These are phyloP conservation scores for Sphaerostilbella broomeana DNA, from an alignment of 2,329 filamentous ascomycete genomes.

Conservation along the genomic window DNA sequence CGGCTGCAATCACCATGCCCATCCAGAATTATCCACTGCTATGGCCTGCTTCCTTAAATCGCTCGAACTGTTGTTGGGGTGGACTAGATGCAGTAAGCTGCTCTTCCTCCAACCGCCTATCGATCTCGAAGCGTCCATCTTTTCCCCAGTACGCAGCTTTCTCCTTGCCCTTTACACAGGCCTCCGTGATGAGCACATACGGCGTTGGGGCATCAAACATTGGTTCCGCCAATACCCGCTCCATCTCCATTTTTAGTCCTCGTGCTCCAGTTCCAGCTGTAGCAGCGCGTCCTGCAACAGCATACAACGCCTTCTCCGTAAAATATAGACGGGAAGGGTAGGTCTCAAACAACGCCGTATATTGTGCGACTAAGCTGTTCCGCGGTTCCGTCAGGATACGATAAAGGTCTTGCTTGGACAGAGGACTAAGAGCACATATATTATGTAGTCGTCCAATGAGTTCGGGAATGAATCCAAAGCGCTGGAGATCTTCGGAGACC, in stretches of 20 bases:
- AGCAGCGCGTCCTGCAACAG: conserved; percentile 64
- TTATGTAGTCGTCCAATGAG: conserved; percentile 94
- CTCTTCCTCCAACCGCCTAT: conserved; percentile 61
- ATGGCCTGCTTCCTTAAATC: conserved; percentile 40
- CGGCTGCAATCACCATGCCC: conserved; percentile 2
- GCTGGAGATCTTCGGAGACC: conserved; percentile 69
- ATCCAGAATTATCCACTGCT: conserved; percentile 35
- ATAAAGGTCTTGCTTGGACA: conserved; percentile 62
- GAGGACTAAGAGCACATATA: conserved; percentile 73
- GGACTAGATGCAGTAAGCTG: conserved; percentile 29
- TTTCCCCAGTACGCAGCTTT: conserved; percentile 60
- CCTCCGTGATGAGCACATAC: conserved; percentile 68
- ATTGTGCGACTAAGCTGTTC: conserved; percentile 83
- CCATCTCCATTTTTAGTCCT: conserved; percentile 73
- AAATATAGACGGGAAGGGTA: conserved; percentile 76
- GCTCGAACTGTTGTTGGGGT: conserved; percentile 30
- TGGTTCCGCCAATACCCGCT: conserved; percentile 68
- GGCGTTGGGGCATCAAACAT: conserved; percentile 77
- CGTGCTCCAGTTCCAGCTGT: conserved; percentile 66
- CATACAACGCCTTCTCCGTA: conserved; percentile 72
- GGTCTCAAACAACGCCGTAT: conserved; percentile 76
- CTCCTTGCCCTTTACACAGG: conserved; percentile 56
- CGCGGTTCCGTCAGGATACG: conserved; percentile 88
- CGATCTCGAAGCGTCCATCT: conserved; percentile 62
- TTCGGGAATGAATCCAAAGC: conserved; percentile 88